Percentiles rank a stretch among this genome's conserved stretches.
Evolutionary conservation across 805 yeast species (phyloP).

Genomic region (Hanseniaspora guilliermondii): DNA sequence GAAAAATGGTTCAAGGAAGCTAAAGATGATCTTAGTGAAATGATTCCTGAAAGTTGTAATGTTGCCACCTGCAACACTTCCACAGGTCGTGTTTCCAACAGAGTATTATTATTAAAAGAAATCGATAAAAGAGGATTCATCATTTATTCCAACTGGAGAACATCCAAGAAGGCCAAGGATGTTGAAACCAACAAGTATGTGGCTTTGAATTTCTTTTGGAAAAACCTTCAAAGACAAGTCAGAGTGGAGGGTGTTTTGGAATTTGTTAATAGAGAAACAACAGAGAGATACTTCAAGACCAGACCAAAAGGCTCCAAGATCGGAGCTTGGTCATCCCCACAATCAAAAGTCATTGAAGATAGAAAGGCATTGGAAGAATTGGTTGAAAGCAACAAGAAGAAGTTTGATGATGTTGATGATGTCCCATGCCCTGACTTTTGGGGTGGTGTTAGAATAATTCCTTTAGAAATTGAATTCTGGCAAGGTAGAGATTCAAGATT

Average conservation of each 20-base stretch:
- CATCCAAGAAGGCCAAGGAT: constrained; percentile 71
- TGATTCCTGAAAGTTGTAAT: constrained; percentile 70
- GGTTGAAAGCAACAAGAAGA: constrained; percentile 13
- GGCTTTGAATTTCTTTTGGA: constrained; percentile 85
- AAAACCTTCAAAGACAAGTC: constrained; percentile 77
- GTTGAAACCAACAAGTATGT: constrained; percentile 62
- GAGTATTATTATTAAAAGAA: constrained; percentile 81
- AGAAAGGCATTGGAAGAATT: constrained; percentile 30
- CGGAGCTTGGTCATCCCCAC: constrained; percentile 97
- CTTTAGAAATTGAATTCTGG: constrained; percentile 91
- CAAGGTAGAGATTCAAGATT: constrained; percentile 85
- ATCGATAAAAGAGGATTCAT: constrained; percentile 75
- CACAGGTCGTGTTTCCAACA: constrained; percentile 75
- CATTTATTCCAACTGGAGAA: constrained; percentile 82
- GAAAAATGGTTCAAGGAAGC: constrained; percentile 79
- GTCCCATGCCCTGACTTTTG: constrained; percentile 87
- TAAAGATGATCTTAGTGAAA: constrained; percentile 36
- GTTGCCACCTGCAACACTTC: constrained; percentile 85
- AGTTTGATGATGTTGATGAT: constrained; percentile 30
- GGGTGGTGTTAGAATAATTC: constrained; percentile 89
- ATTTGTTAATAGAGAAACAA: constrained; percentile 56
- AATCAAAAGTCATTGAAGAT: constrained; percentile 45
- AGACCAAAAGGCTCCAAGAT: constrained; percentile 87
- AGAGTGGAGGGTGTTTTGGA: constrained; percentile 81
- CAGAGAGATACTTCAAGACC: constrained; percentile 65